These are phyloP conservation scores for Lachnellula suecica DNA, from an alignment of 2,329 filamentous ascomycete genomes.

Conservation along the genomic window DNA sequence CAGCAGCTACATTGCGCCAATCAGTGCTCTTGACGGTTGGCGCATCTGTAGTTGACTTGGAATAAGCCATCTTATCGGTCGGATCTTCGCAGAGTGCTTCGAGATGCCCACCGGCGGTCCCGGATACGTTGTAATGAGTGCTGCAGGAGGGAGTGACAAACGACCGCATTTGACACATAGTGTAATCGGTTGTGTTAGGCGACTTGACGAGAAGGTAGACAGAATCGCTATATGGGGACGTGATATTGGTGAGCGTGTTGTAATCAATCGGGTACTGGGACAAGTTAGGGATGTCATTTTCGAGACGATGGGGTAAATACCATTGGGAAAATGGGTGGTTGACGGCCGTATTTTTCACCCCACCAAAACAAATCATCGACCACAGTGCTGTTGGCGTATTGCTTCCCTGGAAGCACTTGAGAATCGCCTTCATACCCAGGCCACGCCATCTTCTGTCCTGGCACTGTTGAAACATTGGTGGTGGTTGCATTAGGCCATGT, in stretches of 20 bases:
- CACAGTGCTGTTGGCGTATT: slow-evolving; percentile 54
- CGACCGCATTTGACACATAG: slow-evolving; percentile 66
- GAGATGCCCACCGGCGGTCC: slow-evolving; percentile 57
- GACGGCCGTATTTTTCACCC: slow-evolving; percentile 50
- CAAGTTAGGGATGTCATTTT: slow-evolving; percentile 17
- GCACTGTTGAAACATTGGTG: slow-evolving; percentile 29
- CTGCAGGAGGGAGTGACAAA: slow-evolving; percentile 65
- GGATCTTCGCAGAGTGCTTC: slow-evolving; percentile 60
- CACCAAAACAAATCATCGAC: slow-evolving; percentile 73
- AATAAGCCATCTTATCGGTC: slow-evolving; percentile 54
- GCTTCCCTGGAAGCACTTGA: slow-evolving; percentile 30
- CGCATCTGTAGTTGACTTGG: slow-evolving; percentile 38
- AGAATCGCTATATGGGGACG: slow-evolving; percentile 46
- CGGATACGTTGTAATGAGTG: slow-evolving; percentile 58
- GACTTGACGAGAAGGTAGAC: slow-evolving; percentile 66
- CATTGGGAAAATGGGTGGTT: slow-evolving; percentile 51
- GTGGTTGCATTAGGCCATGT: slow-evolving; percentile 51
- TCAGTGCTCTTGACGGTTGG: slow-evolving; percentile 39
- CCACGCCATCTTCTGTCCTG: slow-evolving; percentile 35
- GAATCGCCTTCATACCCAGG: slow-evolving; percentile 40
- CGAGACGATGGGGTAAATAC: slow-evolving; percentile 39
- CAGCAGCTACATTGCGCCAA: slow-evolving; percentile 54
- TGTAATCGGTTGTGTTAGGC: slow-evolving; percentile 47
- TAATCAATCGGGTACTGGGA: slow-evolving; percentile 54
- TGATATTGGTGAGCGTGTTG: slow-evolving; percentile 65